Conservation (phyloP, 2,329 filamentous ascomycete species). For the Madurella fahalii region DNA sequence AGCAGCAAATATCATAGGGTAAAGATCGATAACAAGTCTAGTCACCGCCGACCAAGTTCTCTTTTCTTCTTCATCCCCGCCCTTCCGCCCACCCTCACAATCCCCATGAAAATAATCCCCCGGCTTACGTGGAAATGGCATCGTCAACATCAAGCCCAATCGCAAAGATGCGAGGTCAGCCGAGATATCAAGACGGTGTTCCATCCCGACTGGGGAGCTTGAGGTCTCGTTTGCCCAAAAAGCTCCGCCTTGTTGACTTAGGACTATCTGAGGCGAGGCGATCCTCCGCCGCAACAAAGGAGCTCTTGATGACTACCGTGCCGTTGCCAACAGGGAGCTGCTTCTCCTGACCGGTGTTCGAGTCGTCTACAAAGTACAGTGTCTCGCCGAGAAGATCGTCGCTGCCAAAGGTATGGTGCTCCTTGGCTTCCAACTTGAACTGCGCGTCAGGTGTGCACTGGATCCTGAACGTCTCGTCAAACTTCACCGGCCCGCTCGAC, state of each 20-base stretch:
- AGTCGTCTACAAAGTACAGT: constrained; percentile 88
- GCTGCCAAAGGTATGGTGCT: constrained; percentile 78
- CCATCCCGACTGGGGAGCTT: constrained; percentile 41
- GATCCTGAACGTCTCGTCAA: constrained; percentile 75
- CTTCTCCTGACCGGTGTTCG: constrained; percentile 64
- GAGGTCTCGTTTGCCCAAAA: constrained; percentile 49
- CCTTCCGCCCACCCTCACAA: not conserved
- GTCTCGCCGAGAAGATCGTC: constrained; percentile 82
- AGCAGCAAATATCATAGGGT: not conserved
- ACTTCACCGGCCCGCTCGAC: constrained; percentile 59
- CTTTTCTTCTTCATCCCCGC: not conserved
- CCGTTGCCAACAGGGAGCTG: constrained; percentile 69
- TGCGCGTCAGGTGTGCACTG: constrained; percentile 75
- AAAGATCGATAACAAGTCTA: not conserved
- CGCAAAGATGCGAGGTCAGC: not conserved
- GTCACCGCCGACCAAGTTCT: not conserved
- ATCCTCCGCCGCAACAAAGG: constrained; percentile 56
- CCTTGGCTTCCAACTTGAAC: constrained; percentile 82
- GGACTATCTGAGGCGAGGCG: constrained; percentile 33
- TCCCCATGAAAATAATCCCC: not conserved
- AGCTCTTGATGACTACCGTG: constrained; percentile 67
- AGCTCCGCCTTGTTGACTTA: constrained; percentile 51
- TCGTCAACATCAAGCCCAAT: not conserved
- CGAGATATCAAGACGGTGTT: constrained; percentile 29
- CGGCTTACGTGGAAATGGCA: too few species aligned